Base-by-base conservation (phyloP, 2,329 filamentous ascomycete species). In the Bipolaris victoriae region DNA sequence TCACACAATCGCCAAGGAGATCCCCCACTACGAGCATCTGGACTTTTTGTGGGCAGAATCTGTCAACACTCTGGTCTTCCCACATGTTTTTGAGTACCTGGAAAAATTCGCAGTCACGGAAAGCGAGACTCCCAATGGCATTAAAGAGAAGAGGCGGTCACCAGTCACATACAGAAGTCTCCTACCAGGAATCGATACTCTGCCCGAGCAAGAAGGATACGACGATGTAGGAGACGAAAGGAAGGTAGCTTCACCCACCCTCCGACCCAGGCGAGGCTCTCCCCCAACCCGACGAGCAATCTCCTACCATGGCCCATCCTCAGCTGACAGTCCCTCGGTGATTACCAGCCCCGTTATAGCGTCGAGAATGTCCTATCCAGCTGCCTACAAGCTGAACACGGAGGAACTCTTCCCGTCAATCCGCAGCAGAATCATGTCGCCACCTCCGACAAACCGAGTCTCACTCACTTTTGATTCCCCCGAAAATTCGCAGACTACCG, bases 41-140 rank as follows among this genome's bases (percentile, higher is more conserved):
- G 95, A 99, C 76, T 97, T 99, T 69, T 82, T 99, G 0, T 99
- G 95, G 95, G 95, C 91, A 0, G 83, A 86, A 36, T 92, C 97
- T 68, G 90, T 96, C 6, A 85, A 96, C 64, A 81, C 83, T 0
- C 86, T 92, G 50, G 94, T 98, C 2, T 97, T 97, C 70, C 90
- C 88, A 15, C 91, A 96, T 72, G 92, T 99, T 1, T 93, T 97
- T 62, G 89, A 96, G 66, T 93, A 95, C 0, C 81, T 99, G 9
- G 87, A 96, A 58, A 88, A 83, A 66, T 91, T 84, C 63, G 75
- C 80, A 7, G 59, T 57, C 31, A 51, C 52, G n/a, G 60, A 60
- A 1, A 20, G 7, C 20, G 24, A 22, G 16, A 18, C 40, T 10
- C 7, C 52, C 13, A 52, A 64, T 29, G 43, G 47, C 10, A 55